These are phyloP conservation scores for Fraxinus albicans DNA, from an alignment of 305 asterid species.

Conservation along the genomic window DNA sequence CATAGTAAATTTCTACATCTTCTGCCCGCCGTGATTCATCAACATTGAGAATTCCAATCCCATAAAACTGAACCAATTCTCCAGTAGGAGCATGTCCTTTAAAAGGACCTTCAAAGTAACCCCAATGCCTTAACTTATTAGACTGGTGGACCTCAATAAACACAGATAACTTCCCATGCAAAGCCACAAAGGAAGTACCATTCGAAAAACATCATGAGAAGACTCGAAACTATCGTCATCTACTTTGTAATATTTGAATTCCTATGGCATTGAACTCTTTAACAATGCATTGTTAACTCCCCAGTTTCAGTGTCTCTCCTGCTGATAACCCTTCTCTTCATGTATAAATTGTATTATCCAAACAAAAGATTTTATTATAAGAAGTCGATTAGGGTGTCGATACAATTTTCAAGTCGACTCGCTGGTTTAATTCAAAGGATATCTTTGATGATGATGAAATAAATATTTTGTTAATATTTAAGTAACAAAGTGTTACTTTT, in stretches of 20 bases:
- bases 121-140: constrained; percentile 91
- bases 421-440: too few relatives aligned
- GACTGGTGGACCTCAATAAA: constrained; percentile 74
- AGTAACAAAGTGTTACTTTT: too few relatives aligned
- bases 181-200: constrained; percentile 76
- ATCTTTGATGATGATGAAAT: too few relatives aligned
- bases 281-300: constrained; percentile 67
- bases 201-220: constrained; percentile 57
- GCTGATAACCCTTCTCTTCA: constrained; percentile 67
- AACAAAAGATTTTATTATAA: too few relatives aligned
- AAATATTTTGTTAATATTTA: too few relatives aligned
- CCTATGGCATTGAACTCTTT: constrained; percentile 74
- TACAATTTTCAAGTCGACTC: too few relatives aligned
- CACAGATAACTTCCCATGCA: constrained; percentile 74
- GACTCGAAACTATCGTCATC: constrained; percentile 79
- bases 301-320: constrained; percentile 60
- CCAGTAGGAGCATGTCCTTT: constrained; percentile 68
- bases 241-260: constrained; percentile 65
- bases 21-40: constrained; percentile 73
- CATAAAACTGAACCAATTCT: constrained; percentile 62
- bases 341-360: constrained; percentile 1
- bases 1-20: constrained; percentile 76
- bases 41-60: constrained; percentile 64
- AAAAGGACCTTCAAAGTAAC: constrained; percentile 79
- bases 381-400: too few relatives aligned